Base-by-base conservation (phyloP, 257 asterid species). In the Rehmannia glutinosa region DNA sequence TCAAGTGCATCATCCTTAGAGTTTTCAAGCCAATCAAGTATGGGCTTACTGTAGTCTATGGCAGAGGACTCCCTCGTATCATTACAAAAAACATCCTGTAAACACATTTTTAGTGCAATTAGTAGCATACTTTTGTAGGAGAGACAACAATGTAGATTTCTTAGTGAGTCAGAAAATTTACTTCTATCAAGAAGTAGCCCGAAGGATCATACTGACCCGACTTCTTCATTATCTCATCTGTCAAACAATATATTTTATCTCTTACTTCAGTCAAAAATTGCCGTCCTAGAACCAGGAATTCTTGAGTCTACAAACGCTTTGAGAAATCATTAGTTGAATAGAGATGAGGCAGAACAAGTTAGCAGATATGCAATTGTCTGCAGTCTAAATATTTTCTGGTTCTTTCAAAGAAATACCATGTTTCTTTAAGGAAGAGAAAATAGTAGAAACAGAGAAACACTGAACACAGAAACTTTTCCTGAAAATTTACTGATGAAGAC, bases 151-250 rank as follows among this genome's bases (percentile, higher is more conserved):
- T 15, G 8, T 27, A 32, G 60, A 68, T 45, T 38, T 51, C 23
- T 68, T 45, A 73, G 52, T 15, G 53, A 24, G 21, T 24, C 21
- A 50, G 54, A 58, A 12, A 62, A 62, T 46, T 71, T 81, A 91
- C 98, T 81, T 93, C 99, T 56, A 93, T 82, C 66, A 86, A 84
- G 79, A 93, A 90, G 78, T 86, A 93, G 68, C 99, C 99, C 2
- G 99, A 90, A 57, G 96, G 85, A 75, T 88, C 85, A 56, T 69
- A 62, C 70, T 66, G 68, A 47, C 83, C 92, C 0, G 89, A 87
- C 75, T 73, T 88, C 67, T 67, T 81, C 97, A 90, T 88, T 70
- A 88, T 81, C 73, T 86, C 90, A 79, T 93, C 99, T 1, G 89
- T 85, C 80, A 81, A 62, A 64, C 99, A 90, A 74, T 82, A 82